Evolutionary conservation across 2,329 filamentous ascomycete genomes (phyloP).

Genomic region (Fusarium scirpi): DNA sequence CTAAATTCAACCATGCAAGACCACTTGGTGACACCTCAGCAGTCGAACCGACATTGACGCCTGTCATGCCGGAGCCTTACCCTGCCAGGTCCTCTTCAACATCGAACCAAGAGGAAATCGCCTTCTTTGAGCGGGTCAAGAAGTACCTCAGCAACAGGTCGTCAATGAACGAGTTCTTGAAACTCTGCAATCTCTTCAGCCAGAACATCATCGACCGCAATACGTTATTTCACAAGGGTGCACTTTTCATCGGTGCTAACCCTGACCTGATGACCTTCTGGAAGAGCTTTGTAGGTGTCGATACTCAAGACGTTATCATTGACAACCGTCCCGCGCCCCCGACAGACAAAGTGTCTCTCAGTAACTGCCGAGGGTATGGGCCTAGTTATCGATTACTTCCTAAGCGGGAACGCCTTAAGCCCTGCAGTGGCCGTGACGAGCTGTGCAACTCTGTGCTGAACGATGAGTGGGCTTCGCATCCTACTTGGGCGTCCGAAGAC

Average conservation of each 20-base stretch:
- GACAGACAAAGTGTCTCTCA: slow-evolving; percentile 86
- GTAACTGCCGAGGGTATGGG: slow-evolving; percentile 94
- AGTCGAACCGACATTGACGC: slow-evolving; percentile 88
- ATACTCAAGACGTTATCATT: slow-evolving; percentile 80
- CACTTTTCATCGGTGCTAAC: slow-evolving; percentile 87
- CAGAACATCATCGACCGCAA: slow-evolving; percentile 91
- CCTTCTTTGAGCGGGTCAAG: slow-evolving; percentile 96
- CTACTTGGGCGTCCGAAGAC: slow-evolving; percentile 98
- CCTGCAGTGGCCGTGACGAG: slow-evolving; percentile 93
- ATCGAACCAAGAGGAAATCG: slow-evolving; percentile 86
- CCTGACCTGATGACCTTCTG: slow-evolving; percentile 91
- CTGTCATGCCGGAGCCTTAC: slow-evolving; percentile 87
- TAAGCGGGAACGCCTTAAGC: slow-evolving; percentile 88
- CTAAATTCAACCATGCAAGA: slow-evolving; percentile 80
- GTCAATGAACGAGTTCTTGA: slow-evolving; percentile 94
- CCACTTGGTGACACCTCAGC: slow-evolving; percentile 68
- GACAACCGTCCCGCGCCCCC: slow-evolving; percentile 83
- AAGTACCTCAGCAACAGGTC: slow-evolving; percentile 95
- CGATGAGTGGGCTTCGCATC: slow-evolving; percentile 98
- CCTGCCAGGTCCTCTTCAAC: slow-evolving; percentile 78
- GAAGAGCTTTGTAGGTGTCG: slow-evolving; percentile 83
- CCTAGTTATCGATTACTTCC: slow-evolving; percentile 95
- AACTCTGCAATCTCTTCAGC: slow-evolving; percentile 95
- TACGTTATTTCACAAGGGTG: slow-evolving; percentile 83
- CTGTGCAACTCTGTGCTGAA: slow-evolving; percentile 94